Evolutionary conservation across 2,329 filamentous ascomycete species (phyloP).

Genomic region (Neofusicoccum cordaticola): DNA sequence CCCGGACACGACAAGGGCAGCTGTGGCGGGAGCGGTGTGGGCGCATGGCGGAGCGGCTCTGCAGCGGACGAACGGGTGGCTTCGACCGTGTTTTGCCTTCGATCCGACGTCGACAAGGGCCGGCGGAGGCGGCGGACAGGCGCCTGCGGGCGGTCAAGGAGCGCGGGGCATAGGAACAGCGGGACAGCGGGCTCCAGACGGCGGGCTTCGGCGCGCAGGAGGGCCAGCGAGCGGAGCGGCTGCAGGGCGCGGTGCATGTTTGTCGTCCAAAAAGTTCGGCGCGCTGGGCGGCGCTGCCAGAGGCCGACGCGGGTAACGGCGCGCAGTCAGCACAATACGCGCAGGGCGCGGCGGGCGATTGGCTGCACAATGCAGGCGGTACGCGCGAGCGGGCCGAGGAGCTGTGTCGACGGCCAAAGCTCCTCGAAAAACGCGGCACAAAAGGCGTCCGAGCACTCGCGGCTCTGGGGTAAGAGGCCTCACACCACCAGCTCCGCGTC

Average conservation of each 20-base stretch:
- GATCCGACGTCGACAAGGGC: background rate
- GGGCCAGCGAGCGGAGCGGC: background rate
- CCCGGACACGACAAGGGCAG: constrained; percentile 59
- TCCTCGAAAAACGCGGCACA: constrained; percentile 1
- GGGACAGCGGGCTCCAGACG: constrained; percentile 26
- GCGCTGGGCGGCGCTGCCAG: background rate
- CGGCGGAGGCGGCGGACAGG: background rate
- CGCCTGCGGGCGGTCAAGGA: constrained; percentile 21
- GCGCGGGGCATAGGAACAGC: constrained; percentile 34
- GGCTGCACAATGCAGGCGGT: no score
- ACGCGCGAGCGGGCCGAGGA: no score
- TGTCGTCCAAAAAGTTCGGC: background rate
- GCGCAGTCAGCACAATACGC: background rate
- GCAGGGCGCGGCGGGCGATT: no score
- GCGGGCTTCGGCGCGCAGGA: constrained; percentile 5
- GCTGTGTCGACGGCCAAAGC: background rate
- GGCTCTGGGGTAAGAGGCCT: constrained; percentile 30
- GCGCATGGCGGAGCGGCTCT: background rate
- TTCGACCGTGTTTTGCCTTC: background rate
- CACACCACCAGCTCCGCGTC: constrained; percentile 20
- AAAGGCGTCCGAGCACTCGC: constrained; percentile 6
- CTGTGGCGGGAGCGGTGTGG: background rate
- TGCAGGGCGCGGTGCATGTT: constrained; percentile 8
- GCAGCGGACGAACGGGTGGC: constrained; percentile 5
- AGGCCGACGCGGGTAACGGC: background rate